Evolutionary conservation across 306 rosid species (phyloP), one percentile per base, ranked within the genome.

Genomic region (Ormosia emarginata): DNA sequence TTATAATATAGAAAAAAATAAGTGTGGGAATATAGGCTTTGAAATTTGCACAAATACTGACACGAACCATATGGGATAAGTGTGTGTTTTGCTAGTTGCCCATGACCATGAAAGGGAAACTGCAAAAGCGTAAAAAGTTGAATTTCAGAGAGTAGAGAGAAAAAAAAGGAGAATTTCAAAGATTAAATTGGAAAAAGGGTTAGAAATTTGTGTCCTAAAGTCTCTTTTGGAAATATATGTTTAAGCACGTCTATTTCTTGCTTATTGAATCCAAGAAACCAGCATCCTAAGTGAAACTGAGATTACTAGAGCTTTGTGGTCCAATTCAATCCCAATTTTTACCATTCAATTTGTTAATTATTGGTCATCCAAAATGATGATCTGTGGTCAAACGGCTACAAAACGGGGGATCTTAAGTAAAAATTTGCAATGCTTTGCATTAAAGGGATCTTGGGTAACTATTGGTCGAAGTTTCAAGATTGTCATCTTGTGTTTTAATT

Each of bases 171-270:
- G 52, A 30, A 56, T 72, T 71, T 77, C 29, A 64, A 81, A 56
- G 53, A 64, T 81, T 62, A 1, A 71, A 77, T 80, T 55, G 13
- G 81, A 74, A 85, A 85, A 90, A 80, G 93, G 91, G 91, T 82
- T 90, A 85, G 93, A 86, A 85, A 86, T 86, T 82, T 92, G 97
- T 88, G 94, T 88, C 87, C 87, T 81, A 90, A 92, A 92, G 92
- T 86, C 77, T 85, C 93, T 86, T 92, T 91, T 85, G 78, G 86
- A 77, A 83, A 76, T 79, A 66, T 62, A 75, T 76, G 70, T 78
- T 71, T 84, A 83, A 77, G 90, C 92, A 86, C 71, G 71, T 74
- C 59, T 55, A 59, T 44, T 73, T 49, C 68, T 62, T 43, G 71
- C 83, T 70, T 64, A 73, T 75, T 92, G 97, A 90, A 89, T 92